Conservation (phyloP, 139 green algal genomes). For the Eudorina sp. region DNA sequence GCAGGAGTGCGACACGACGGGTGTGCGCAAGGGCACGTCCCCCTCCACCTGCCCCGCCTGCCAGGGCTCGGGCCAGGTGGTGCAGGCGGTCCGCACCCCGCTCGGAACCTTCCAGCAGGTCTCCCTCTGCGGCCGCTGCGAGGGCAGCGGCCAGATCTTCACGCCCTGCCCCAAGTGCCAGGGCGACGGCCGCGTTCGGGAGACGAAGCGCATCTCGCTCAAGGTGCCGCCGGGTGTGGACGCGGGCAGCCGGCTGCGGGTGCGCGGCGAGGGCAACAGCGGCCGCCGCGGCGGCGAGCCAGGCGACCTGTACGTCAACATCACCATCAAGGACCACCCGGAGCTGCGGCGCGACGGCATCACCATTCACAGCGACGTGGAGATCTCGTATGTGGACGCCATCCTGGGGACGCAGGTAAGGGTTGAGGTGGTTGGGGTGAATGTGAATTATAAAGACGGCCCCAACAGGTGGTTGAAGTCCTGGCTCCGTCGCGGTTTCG, state of each 20-base stretch:
- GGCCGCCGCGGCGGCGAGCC: slow-evolving; percentile 76
- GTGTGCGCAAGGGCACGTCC: slow-evolving; percentile 90
- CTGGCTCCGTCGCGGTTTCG: too few relatives aligned
- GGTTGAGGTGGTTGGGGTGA: not conserved
- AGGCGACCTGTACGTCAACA: slow-evolving; percentile 97
- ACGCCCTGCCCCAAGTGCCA: slow-evolving; percentile 90
- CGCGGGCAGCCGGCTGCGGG: slow-evolving; percentile 85
- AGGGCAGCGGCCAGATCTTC: slow-evolving; percentile 82
- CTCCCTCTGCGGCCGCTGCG: slow-evolving; percentile 82
- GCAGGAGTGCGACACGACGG: slow-evolving; percentile 80
- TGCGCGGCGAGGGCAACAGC: slow-evolving; percentile 85
- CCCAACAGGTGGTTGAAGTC: too few relatives aligned
- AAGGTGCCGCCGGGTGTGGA: slow-evolving; percentile 88
- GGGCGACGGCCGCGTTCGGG: slow-evolving; percentile 91
- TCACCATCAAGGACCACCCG: slow-evolving; percentile 87
- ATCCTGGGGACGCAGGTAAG: slow-evolving; percentile 94
- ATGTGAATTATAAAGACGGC: too few relatives aligned
- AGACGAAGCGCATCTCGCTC: slow-evolving; percentile 91
- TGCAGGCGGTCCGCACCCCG: slow-evolving; percentile 91
- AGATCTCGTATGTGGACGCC: slow-evolving; percentile 88
- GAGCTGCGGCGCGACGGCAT: slow-evolving; percentile 90
- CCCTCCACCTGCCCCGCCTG: slow-evolving; percentile 89
- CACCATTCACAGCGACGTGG: slow-evolving; percentile 90
- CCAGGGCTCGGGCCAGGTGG: slow-evolving; percentile 91
- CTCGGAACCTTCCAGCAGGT: slow-evolving; percentile 85